Evolutionary conservation across 1,139 yeast genomes (phyloP).

Genomic region (Saccharomycopsis hybrid): DNA sequence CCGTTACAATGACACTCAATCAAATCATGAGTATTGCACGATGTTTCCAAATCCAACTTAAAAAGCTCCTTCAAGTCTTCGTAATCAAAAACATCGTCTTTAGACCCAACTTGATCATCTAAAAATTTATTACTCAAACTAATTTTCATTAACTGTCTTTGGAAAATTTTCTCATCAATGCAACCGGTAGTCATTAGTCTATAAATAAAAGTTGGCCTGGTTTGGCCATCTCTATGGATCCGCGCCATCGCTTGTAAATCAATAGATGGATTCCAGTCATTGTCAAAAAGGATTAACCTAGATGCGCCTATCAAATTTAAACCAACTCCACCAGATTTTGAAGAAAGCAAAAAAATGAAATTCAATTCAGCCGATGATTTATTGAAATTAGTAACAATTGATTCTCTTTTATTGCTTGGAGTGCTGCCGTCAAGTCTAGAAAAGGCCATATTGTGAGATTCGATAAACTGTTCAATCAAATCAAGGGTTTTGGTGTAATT

Average conservation of each 20-base stretch:
- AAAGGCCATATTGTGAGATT: constrained; percentile 39
- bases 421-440: constrained; percentile 82
- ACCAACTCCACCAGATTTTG: constrained; percentile 95
- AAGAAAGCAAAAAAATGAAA: constrained; percentile 72
- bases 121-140: constrained; percentile 75
- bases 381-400: constrained; percentile 67
- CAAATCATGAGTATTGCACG: constrained; percentile 77
- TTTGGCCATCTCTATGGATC: constrained; percentile 91
- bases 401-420: constrained; percentile 55
- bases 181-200: constrained; percentile 82
- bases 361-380: constrained; percentile 34
- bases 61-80: constrained; percentile 73
- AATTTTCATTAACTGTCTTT: constrained; percentile 83
- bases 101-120: constrained; percentile 34
- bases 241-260: constrained; percentile 96
- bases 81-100: constrained; percentile 49
- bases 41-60: constrained; percentile 44
- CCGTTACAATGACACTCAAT: constrained; percentile 69
- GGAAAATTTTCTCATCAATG: constrained; percentile 91
- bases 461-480: constrained; percentile 45
- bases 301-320: constrained; percentile 88
- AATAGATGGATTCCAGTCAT: constrained; percentile 92
- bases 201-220: constrained; percentile 69
- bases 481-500: constrained; percentile 88
- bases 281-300: constrained; percentile 72